Evolutionary conservation across 768 basidiomycete species (phyloP), one percentile per base, ranked within the genome.

Genomic region (Boletus rubropictus): DNA sequence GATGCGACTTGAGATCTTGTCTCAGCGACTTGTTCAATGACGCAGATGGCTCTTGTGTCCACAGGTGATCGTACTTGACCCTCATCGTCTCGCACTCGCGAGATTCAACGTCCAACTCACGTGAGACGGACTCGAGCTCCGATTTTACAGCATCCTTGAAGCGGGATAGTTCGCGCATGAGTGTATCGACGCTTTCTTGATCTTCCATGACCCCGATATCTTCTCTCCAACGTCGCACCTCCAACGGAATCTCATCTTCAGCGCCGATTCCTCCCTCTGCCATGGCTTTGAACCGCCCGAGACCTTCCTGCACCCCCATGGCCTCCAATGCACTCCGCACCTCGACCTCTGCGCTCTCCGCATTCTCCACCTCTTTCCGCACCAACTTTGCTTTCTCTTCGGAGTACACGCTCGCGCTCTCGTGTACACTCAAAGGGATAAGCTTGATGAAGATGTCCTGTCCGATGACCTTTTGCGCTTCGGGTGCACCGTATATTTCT

Each of bases 351-450:
- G 86, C 84, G 20, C 79, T 71, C 52, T 97, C 94, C 0, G 82
- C 85, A 43, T 82, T 80, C 72, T 97, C 95, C 7, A 86, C 88
- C 64, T 98, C 93, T 5, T 74, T 80, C 33, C 96, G 77, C 7
- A 93, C 91, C 22, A 89, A 62, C 67, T 99, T 98, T 18, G 95
- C 96, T 71, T 98, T 98, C 70, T 99, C 96, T 66, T 99, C 96
- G 1, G 92, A 95, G 66, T 99, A 99, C 12, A 99, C 83, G 49
- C 86, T 89, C 12, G 95, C 95, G 53, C 88, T 89, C 69, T 97
- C 94, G 62, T 97, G 94, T 6, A 99, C 92, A 56, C 87, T 88
- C 36, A 99, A 72, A 11, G 96, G 96, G 28, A 99, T 78, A 5
- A 99, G 78, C 36, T 83, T 77, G 50, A 81, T 63, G 66, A 99